Evolutionary conservation across 192 early-diverging fungal species (phyloP).

Genomic region (Coemansia sp.): DNA sequence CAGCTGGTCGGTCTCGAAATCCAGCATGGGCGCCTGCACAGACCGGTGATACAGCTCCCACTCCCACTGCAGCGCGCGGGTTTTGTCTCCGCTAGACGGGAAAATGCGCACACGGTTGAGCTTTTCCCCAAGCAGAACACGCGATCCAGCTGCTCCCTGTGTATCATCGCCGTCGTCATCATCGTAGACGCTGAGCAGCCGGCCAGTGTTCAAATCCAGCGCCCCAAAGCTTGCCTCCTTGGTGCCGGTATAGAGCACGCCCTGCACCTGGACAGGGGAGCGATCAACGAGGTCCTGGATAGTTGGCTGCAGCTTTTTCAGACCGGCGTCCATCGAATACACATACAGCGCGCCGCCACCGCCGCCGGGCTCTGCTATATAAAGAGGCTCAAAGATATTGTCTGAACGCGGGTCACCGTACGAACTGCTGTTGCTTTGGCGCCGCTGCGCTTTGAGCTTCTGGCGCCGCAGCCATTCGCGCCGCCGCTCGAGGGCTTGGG

Average conservation of each 20-base stretch:
- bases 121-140: slow-evolving; percentile 38
- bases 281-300: slow-evolving; percentile 69
- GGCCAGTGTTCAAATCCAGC: slow-evolving; percentile 67
- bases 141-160: slow-evolving; percentile 9
- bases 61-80: slow-evolving; percentile 14
- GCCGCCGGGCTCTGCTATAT: slow-evolving; percentile 52
- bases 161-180: slow-evolving; percentile 24
- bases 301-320: slow-evolving; percentile 65
- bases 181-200: slow-evolving; percentile 61
- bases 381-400: slow-evolving; percentile 24
- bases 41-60: slow-evolving; percentile 51
- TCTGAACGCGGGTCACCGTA: slow-evolving; percentile 6
- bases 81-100: slow-evolving; percentile 8
- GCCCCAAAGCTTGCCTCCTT: slow-evolving; percentile 69
- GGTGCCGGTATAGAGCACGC: slow-evolving; percentile 64
- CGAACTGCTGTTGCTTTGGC: slow-evolving; percentile 1
- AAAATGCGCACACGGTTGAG: slow-evolving; percentile 39
- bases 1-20: slow-evolving; percentile 34
- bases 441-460: background rate
- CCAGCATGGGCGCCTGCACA: slow-evolving; percentile 31
- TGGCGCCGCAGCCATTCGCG: slow-evolving; percentile 29
- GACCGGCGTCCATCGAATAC: slow-evolving; percentile 34
- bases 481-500: slow-evolving; percentile 36
- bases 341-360: slow-evolving; percentile 50
- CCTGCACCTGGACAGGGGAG: slow-evolving; percentile 59